phyloP scores from a whole-genome alignment of 23 red algal genomes.

The Gracilaria domingensis region DNA sequence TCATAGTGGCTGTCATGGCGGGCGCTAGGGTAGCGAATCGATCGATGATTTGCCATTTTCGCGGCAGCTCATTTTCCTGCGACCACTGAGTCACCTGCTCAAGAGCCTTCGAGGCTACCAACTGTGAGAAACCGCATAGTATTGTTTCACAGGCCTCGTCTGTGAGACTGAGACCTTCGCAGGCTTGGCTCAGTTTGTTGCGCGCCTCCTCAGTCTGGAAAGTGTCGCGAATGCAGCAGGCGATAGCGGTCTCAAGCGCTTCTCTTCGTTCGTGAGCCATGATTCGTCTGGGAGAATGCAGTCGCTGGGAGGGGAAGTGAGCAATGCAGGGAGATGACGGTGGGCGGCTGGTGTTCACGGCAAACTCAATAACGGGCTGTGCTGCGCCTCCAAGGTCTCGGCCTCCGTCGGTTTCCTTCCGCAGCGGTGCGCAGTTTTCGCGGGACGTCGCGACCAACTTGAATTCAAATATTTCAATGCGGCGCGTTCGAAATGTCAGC shows the following conservation, averaged over 20 bases:
- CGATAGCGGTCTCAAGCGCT: slow-evolving; percentile 1
- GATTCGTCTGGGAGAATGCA: too few relatives aligned
- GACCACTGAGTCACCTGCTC: not conserved
- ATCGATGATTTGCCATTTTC: not conserved
- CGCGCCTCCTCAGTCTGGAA: slow-evolving; percentile 8
- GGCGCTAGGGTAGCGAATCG: not conserved
- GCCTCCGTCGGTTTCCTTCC: too few relatives aligned
- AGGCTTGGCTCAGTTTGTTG: not conserved
- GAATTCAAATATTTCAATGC: too few relatives aligned
- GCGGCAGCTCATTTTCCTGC: slow-evolving; percentile 5
- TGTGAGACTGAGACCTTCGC: not conserved
- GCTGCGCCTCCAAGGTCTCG: too few relatives aligned
- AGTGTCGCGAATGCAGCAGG: slow-evolving; percentile 5
- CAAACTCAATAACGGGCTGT: too few relatives aligned
- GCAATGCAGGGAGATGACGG: not conserved
- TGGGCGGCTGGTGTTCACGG: not conserved
- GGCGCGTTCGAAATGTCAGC: too few relatives aligned
- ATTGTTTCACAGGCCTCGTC: not conserved
- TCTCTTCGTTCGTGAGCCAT: slow-evolving; percentile 17
- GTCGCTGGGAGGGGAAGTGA: not conserved
- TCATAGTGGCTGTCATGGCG: not conserved
- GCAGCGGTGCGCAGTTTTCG: too few relatives aligned
- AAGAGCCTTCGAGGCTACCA: slow-evolving; percentile 3
- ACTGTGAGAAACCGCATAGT: not conserved
- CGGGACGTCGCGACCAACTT: too few relatives aligned